These are phyloP conservation scores for Leucosporidium creatinivorum DNA, from an alignment of 768 basidiomycete species.

Conservation along the genomic window DNA sequence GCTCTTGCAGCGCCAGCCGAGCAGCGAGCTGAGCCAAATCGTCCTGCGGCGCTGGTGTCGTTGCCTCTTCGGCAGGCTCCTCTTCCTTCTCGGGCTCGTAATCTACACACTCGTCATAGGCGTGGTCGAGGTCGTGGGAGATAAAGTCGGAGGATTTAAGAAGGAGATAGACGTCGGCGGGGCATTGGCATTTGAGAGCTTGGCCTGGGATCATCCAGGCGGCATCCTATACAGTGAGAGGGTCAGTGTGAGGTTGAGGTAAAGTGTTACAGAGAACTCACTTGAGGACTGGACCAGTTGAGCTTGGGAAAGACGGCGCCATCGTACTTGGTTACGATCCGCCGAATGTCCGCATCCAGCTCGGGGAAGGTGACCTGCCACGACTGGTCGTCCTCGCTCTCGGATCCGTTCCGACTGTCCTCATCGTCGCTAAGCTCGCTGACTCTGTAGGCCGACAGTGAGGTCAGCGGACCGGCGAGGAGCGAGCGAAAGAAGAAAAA, in stretches of 20 bases:
- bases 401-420: conserved; percentile 37
- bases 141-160: conserved; percentile 90
- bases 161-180: conserved; percentile 81
- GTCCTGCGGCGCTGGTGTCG: too few relatives aligned
- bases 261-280: conserved; percentile 41
- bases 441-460: conserved; percentile 36
- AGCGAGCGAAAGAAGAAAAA: conserved; percentile 2
- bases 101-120: conserved; percentile 58
- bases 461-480: neutral
- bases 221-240: conserved; percentile 62
- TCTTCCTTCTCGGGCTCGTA: neutral
- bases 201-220: conserved; percentile 74
- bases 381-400: conserved; percentile 33
- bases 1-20: neutral
- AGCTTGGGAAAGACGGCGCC: conserved; percentile 90
- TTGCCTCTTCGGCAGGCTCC: too few relatives aligned
- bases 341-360: conserved; percentile 65
- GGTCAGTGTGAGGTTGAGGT: neutral
- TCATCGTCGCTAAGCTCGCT: conserved; percentile 59
- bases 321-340: conserved; percentile 55
- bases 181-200: conserved; percentile 74
- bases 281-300: conserved; percentile 91
- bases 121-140: conserved; percentile 61
- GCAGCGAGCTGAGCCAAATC: neutral
- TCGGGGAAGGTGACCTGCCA: conserved; percentile 65